These are phyloP conservation scores for Barnettozyma hawaiiensis DNA, from an alignment of 1,139 yeast genomes.

Conservation along the genomic window DNA sequence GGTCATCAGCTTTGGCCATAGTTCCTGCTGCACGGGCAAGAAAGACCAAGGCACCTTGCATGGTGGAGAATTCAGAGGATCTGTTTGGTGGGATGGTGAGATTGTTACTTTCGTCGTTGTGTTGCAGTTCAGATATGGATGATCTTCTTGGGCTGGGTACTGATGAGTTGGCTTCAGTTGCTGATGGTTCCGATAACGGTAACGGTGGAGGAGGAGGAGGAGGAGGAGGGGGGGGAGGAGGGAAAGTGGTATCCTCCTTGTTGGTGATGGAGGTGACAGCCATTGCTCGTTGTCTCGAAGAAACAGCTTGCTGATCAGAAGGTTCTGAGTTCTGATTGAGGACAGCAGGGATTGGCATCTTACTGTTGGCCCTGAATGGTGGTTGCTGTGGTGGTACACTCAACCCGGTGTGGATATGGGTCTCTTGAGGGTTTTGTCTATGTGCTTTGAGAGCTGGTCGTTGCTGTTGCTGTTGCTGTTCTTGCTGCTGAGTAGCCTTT, in stretches of 20 bases:
- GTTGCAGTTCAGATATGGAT: background rate
- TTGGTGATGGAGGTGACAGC: conserved; percentile 1
- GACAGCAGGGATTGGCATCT: conserved; percentile 1
- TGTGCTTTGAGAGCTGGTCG: background rate
- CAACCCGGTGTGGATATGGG: background rate
- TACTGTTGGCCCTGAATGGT: background rate
- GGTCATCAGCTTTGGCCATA: conserved; percentile 59
- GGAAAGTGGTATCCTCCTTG: background rate
- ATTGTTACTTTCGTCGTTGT: background rate
- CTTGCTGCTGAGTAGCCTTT: background rate
- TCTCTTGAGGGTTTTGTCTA: background rate
- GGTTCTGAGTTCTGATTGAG: background rate
- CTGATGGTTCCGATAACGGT: too few relatives aligned
- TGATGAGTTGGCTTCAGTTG: background rate
- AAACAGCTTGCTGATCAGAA: background rate
- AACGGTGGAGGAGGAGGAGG: too few relatives aligned
- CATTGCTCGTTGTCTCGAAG: background rate
- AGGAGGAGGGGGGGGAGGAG: too few relatives aligned
- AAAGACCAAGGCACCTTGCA: conserved; percentile 65
- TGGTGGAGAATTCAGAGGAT: conserved; percentile 34
- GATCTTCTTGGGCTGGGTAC: background rate
- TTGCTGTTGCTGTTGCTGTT: background rate
- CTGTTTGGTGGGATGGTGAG: conserved; percentile 17
- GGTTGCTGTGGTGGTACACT: background rate
- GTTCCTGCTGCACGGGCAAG: conserved; percentile 71